Evolutionary conservation across 164 flowering plant species (phyloP), one percentile per base, ranked within the genome.

Genomic region (Vitis amurensis): DNA sequence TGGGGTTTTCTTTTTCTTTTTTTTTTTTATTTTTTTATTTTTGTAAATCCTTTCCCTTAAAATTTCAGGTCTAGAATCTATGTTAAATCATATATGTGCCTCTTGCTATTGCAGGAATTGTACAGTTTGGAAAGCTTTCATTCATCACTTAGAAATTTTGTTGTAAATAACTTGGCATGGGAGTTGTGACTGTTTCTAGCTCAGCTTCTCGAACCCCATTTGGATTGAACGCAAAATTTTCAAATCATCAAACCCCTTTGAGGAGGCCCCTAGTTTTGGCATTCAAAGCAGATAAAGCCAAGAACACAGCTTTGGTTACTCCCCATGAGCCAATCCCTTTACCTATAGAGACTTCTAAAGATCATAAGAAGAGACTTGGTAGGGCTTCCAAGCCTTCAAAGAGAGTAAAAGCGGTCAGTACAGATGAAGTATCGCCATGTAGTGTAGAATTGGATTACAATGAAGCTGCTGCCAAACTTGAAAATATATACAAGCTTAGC

Each of bases 381-480:
- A 84, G 81, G 67, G 68, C 72, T 48, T 71, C 53, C 7, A 87
- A 86, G 68, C 68, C 81, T 64, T 52, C 73, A 0, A 86, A 86
- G 67, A 79, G 82, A 69, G 86, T 84, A 3, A 80, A 85, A 60
- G 90, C 85, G 51, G 84, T 84, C 29, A 63, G 64, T 16, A 72
- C 73, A 9, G 90, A 87, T 73, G 86, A 80, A 61, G 82, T 77
- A 70, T 66, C 84, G 44, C 62, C 85, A 19, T 79, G 84, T 69
- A 64, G 88, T 27, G 13, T 74, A 65, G 97, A 89, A 17, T 68
- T 93, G 76, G 97, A 95, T 74, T 90, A 88, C 67, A 84, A 83
- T 78, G 98, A 88, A 77, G 99, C 95, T n/a, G 98, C 97, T 2
- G 97, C 88, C 27, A 86, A 85, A 69, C 94, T 95, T 49, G 97